Base-by-base conservation (phyloP, 441 rosid genomes). In the Aleurites moluccanus region DNA sequence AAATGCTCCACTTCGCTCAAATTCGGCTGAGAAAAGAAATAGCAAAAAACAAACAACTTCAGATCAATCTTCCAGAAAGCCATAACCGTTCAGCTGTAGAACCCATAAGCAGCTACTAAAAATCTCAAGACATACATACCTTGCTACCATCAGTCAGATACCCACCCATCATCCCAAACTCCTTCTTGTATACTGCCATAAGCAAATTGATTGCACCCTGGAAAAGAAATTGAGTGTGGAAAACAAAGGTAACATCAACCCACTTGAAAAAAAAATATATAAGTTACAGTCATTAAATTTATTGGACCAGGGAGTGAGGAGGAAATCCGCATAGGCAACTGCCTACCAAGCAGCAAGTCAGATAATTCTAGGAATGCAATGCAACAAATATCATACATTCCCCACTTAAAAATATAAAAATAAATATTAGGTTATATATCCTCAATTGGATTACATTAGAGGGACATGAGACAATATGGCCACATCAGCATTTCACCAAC, bases 181-280 rank as follows among this genome's bases (percentile, higher is more conserved):
- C 96, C 84, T 91, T 92, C 90, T 90, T 92, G 85, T 96, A 93
- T 47, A 92, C 96, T 55, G 93, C 87, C 80, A 92, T 78, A 79
- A 96, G 77, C 88, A 96, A 83, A 84, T 93, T 90, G 79, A 96
- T 91, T 68, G 99, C 99, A 83, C 98, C 99, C 98, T 96, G 84
- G 73, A 74, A 79, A 70, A 45, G n/a, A 80, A 60, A 35, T 56
- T 45, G 33, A 80, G 28, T 62, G 79, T 74, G 0, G 56, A 64
- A 18, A 68, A 38, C 13, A 60, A 35, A 68, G n/a, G 15, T 52
- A 13, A 70, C 15, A 20, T 60, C 47, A 30, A 2, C 20, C 44
- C 5, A 14, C 44, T 18, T 62, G 21, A 55, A 30, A 59, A 2
- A n/a, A n/a, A 53, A 40, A 70, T 15, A 56, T 1, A 25, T 15